phyloP scores from a whole-genome alignment of 1,139 yeast genomes.

The Kodamaea fungicola region DNA sequence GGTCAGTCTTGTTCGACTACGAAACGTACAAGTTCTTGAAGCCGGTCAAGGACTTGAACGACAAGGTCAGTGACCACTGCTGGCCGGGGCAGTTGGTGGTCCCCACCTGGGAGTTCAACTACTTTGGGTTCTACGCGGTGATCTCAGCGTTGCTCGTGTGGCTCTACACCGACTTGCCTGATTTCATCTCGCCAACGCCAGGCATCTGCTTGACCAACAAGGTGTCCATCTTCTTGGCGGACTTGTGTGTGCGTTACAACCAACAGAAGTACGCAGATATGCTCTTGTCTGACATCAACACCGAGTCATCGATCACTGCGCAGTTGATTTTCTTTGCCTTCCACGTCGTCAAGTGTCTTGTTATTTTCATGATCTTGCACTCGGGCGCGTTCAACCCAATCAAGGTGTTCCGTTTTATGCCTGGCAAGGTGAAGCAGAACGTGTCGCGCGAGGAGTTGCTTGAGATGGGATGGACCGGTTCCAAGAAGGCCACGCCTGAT shows the following conservation, averaged over 20 bases:
- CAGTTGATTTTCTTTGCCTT: slow-evolving; percentile 68
- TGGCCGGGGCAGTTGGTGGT: slow-evolving; percentile 91
- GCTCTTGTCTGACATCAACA: slow-evolving; percentile 46
- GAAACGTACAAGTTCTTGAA: slow-evolving; percentile 46
- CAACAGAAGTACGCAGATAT: slow-evolving; percentile 38
- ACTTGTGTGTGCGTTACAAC: slow-evolving; percentile 31
- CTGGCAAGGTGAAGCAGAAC: slow-evolving; percentile 27
- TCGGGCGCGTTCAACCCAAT: slow-evolving; percentile 78
- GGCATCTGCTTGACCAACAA: slow-evolving; percentile 81
- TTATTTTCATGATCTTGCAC: slow-evolving; percentile 58
- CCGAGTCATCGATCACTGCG: slow-evolving; percentile 40
- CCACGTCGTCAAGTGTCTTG: slow-evolving; percentile 59
- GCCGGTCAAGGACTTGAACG: slow-evolving; percentile 43
- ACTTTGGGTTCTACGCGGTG: slow-evolving; percentile 44
- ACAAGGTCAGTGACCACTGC: slow-evolving; percentile 52
- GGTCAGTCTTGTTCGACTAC: slow-evolving; percentile 67
- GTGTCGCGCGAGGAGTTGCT: slow-evolving; percentile 56
- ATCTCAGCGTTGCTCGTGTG: slow-evolving; percentile 53
- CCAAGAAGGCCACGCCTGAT: slow-evolving; percentile 66
- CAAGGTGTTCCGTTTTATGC: slow-evolving; percentile 25
- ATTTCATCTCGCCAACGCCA: slow-evolving; percentile 84
- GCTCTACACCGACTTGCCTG: slow-evolving; percentile 94
- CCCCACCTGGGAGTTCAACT: slow-evolving; percentile 72
- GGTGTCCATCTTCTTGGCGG: slow-evolving; percentile 36
- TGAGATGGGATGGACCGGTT: slow-evolving; percentile 88